Conservation (phyloP, 805 yeast species). For the Grigorovia transvaalensis region DNA sequence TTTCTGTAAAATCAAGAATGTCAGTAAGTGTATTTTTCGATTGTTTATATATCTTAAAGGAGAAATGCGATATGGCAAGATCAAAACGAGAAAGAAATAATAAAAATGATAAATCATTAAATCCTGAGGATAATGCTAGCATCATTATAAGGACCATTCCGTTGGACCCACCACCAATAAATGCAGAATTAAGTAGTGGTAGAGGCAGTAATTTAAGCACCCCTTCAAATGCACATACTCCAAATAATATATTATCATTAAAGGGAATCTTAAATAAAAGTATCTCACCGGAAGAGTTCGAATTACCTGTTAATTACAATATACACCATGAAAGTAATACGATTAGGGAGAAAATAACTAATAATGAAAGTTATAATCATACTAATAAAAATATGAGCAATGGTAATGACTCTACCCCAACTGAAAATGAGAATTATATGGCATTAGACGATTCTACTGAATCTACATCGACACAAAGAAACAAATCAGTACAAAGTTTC, state of each 20-base stretch:
- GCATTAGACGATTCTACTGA: background rate
- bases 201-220: conserved; percentile 4
- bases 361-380: background rate
- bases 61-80: conserved; percentile 79
- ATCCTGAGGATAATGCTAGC: conserved; percentile 36
- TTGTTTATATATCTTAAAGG: conserved; percentile 72
- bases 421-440: background rate
- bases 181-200: conserved; percentile 19
- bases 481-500: background rate
- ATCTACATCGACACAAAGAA: background rate
- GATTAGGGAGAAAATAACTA: background rate
- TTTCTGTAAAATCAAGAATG: conserved; percentile 73
- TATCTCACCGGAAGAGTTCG: background rate
- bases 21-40: conserved; percentile 90
- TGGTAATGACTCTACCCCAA: background rate
- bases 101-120: background rate
- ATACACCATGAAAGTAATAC: background rate
- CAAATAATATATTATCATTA: conserved; percentile 1
- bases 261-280: background rate
- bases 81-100: conserved; percentile 30
- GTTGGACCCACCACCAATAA: conserved; percentile 71
- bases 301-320: background rate
- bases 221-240: conserved; percentile 6
- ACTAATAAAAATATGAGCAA: background rate
- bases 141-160: conserved; percentile 71